phyloP scores from a whole-genome alignment of 2,329 filamentous ascomycete genomes.

The Septoria petroselini region DNA sequence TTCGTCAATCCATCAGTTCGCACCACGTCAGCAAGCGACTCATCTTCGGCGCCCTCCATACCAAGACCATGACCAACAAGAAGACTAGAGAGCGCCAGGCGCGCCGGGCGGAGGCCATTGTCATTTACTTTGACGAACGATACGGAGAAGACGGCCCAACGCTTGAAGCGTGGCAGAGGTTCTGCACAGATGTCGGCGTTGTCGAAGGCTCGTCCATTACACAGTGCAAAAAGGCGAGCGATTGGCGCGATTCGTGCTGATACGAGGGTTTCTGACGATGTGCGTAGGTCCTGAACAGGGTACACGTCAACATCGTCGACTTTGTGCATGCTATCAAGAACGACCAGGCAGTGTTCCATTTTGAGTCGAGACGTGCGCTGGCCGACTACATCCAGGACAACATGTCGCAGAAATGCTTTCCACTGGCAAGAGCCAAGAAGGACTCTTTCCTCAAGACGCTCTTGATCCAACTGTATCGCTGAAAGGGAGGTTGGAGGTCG shows the following conservation, averaged over 20 bases:
- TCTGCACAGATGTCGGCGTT: slow-evolving; percentile 23
- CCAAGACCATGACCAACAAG: background rate
- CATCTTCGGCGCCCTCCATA: too few relatives aligned
- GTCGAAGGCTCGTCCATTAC: slow-evolving; percentile 14
- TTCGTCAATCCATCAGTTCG: too few relatives aligned
- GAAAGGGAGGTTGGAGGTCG: background rate
- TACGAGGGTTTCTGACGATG: background rate
- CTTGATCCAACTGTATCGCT: slow-evolving; percentile 15
- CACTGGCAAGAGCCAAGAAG: slow-evolving; percentile 22
- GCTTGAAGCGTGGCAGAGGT: slow-evolving; percentile 18
- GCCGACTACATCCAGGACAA: slow-evolving; percentile 15
- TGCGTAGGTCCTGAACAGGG: slow-evolving; percentile 16
- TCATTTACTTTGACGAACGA: slow-evolving; percentile 2
- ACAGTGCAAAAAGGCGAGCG: slow-evolving; percentile 25
- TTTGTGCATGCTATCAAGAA: slow-evolving; percentile 17
- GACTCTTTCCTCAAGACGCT: slow-evolving; percentile 18
- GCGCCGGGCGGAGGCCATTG: background rate
- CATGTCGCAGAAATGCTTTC: slow-evolving; percentile 18
- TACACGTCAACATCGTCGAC: slow-evolving; percentile 24
- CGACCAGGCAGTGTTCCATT: background rate
- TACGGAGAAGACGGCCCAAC: slow-evolving; percentile 5
- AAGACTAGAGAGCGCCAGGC: background rate
- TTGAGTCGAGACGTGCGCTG: slow-evolving; percentile 9
- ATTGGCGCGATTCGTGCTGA: background rate
- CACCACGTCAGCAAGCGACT: too few relatives aligned